Base-by-base conservation (phyloP, 2,329 filamentous ascomycete species). In the Juglanconis oblonga region DNA sequence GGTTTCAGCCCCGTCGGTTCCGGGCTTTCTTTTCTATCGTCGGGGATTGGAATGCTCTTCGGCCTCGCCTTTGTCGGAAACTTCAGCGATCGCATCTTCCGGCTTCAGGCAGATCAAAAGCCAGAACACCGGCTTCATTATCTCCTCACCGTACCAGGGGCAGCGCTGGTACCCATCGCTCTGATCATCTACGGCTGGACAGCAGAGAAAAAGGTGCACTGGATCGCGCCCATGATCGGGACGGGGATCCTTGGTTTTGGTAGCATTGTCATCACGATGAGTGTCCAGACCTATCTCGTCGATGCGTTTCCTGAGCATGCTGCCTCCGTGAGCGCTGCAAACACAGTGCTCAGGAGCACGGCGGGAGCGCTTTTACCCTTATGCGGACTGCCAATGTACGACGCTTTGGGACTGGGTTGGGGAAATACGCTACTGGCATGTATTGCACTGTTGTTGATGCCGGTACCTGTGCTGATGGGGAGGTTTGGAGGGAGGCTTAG, bases 221-320 rank as follows among this genome's bases (percentile, higher is more conserved):
- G 76, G 75, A 75, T 78, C 47, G 72, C 81, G 9, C 82, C 83
- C 0, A 82, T 84, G 58, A 77, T 85, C 49, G 83, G 82, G 8
- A 81, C 80, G 3, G 70, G 70, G 0, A 74, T 82, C 31, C 77
- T 85, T 56, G 80, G 81, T 0, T 69, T 77, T 3, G 82, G 81
- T 3, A 57, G 53, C 8, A 66, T 65, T 24, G 38, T 64, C 13
- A 55, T 64, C 42, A 64, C 69, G 48, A 65, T 67, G 40, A 54
- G 61, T 17, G 56, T 62, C 42, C 65, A 64, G 52, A 66, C 58
- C 35, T 68, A 65, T 38, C 61, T 66, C 14, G 59, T 66, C n/a
- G 62, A 66, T 35, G 53, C 63, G 1, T 64, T 58, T 17, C 59
- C 57, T 17, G 42, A 55, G 50, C 65, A 68, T 32, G 65, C 67